A percentile compares a stretch with the other conserved stretches of the same genome.
Conservation (phyloP, 2,329 filamentous ascomycete species). For the Bimuria novae-zelandiae region DNA sequence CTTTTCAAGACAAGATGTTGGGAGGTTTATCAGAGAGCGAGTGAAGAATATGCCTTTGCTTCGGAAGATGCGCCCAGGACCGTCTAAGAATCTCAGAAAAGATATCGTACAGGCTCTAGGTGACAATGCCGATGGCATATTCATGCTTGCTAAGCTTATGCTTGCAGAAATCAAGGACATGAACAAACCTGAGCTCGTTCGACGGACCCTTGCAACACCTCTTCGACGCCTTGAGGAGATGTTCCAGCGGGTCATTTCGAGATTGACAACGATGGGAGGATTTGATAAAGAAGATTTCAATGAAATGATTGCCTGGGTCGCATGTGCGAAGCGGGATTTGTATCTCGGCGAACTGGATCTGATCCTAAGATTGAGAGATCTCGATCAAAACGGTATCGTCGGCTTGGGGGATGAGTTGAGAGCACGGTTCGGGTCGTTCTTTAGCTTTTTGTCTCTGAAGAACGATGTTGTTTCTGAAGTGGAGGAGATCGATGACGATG, state of each 20-base stretch:
- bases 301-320: constrained; percentile 1
- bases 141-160: constrained; percentile 8
- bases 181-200: constrained; percentile 6
- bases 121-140: constrained; percentile 2
- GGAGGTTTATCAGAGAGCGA: background rate
- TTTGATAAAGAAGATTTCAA: constrained; percentile 2
- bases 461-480: background rate
- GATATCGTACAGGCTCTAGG: constrained; percentile 1
- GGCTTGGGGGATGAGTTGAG: background rate
- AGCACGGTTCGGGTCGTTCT: background rate
- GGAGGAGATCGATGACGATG: background rate
- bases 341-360: background rate
- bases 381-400: background rate
- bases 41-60: constrained; percentile 1
- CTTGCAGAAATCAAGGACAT: constrained; percentile 6
- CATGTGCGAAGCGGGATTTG: background rate
- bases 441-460: background rate
- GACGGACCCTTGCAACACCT: background rate
- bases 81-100: background rate
- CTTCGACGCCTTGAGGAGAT: background rate
- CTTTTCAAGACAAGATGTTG: background rate
- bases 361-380: background rate
- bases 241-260: background rate
- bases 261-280: background rate
- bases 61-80: constrained; percentile 3